Evolutionary conservation across 495 filamentous ascomycete species (phyloP), one percentile per base, ranked within the genome.

Genomic region (Bacidia rubella): DNA sequence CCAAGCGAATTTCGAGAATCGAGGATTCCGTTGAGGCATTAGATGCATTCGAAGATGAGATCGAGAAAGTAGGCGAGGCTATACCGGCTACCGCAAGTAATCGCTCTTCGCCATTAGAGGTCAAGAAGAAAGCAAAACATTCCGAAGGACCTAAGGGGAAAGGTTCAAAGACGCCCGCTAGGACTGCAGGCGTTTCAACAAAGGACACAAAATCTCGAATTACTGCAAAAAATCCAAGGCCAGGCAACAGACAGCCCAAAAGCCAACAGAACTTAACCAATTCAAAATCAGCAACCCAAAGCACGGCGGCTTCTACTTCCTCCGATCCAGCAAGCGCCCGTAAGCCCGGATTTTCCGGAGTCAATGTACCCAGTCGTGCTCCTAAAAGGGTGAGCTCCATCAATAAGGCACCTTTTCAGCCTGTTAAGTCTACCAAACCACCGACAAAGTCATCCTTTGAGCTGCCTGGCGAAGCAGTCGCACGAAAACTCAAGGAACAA

Each of bases 401-500:
- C 62, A 69, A 57, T 63, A 72, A 49, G 51, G 53, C 66, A 57
- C 39, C 70, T 59, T 59, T 70, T 65, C 35, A 67, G 55, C 49
- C 68, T 59, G 57, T 64, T 56, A 76, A 82, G 66, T 83, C 82
- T 0, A 71, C 64, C 25, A 85, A 80, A 57, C 62, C 73, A 7
- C 74, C 74, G 10, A 85, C 82, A 3, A 73, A 68, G 26, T 66
- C 85, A 11, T 76, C 68, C 17, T 90, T 87, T 62, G 77, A 82
- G 60, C 71, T 90, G 21, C 81, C 83, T 0, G 83, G 85, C 27
- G 85, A 87, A 52, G 83, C 80, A 23, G 70, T 87, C 27, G 82
- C 83, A 21, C 79, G 78, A 9, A 79, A 77, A 49, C 78, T 85
- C 53, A 75, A 76, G 60, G 83, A 82, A 57, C 74, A 78, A 48